phyloP scores from a whole-genome alignment of 139 green algal genomes.

The Coelastrella sp. region DNA sequence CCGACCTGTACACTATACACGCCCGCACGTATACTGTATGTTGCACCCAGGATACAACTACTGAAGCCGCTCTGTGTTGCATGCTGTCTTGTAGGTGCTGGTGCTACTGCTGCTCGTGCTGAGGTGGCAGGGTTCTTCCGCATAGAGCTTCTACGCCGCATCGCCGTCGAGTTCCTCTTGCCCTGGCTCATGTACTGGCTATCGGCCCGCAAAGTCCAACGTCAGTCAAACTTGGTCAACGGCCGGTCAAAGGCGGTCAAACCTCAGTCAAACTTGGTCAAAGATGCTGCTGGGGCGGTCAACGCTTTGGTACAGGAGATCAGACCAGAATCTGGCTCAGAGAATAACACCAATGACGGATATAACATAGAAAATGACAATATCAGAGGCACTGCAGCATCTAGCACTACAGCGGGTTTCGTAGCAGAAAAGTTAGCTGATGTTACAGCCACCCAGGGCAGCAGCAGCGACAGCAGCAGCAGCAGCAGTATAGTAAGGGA shows the following conservation, averaged over 20 bases:
- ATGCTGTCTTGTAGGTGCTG: slow-evolving; percentile 16
- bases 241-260: neutral
- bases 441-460: neutral
- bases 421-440: neutral
- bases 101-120: slow-evolving; percentile 16
- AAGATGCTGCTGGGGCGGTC: slow-evolving; percentile 1
- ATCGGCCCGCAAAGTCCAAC: neutral
- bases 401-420: no score
- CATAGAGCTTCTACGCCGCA: slow-evolving; percentile 15
- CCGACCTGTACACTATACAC: no score
- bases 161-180: slow-evolving; percentile 9
- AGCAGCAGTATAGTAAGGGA: neutral
- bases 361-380: neutral
- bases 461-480: neutral
- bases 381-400: no score
- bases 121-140: slow-evolving; percentile 34
- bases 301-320: neutral
- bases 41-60: no score
- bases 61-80: neutral
- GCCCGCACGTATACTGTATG: no score
- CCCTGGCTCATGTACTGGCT: neutral
- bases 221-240: slow-evolving; percentile 4
- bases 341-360: neutral
- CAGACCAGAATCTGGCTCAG: neutral
- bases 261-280: neutral